A percentile compares a stretch with the other conserved stretches of the same genome.
These are phyloP conservation scores for Taphrina confusa DNA, from an alignment of 1,139 yeast genomes.

Conservation along the genomic window DNA sequence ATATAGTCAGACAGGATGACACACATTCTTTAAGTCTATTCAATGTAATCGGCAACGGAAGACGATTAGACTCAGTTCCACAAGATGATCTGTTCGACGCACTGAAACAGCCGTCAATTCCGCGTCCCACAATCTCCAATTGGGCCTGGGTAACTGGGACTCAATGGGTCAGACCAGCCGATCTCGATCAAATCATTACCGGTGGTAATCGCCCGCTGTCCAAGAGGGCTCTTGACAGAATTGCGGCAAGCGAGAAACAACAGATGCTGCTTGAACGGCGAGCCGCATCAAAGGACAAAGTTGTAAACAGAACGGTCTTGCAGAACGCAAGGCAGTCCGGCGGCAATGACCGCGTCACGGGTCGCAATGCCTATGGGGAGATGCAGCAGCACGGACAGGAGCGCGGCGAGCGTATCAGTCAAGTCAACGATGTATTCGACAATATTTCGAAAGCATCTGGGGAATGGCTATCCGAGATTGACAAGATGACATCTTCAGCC, in stretches of 20 bases:
- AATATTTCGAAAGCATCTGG: slow-evolving; percentile 45
- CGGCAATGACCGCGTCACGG: slow-evolving; percentile 40
- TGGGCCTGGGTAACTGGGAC: slow-evolving; percentile 87
- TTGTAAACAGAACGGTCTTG: slow-evolving; percentile 42
- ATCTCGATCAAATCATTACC: slow-evolving; percentile 51
- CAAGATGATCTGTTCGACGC: slow-evolving; percentile 48
- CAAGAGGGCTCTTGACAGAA: slow-evolving; percentile 43
- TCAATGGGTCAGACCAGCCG: slow-evolving; percentile 59
- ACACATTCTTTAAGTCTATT: slow-evolving; percentile 2
- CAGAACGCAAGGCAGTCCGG: slow-evolving; percentile 42
- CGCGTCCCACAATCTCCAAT: slow-evolving; percentile 76
- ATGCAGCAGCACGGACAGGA: slow-evolving; percentile 39
- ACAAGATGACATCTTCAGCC: slow-evolving; percentile 43
- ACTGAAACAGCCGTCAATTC: slow-evolving; percentile 53
- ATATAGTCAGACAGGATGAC: slow-evolving; percentile 7
- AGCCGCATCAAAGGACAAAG: slow-evolving; percentile 41
- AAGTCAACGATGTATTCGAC: slow-evolving; percentile 44
- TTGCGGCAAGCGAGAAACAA: slow-evolving; percentile 39
- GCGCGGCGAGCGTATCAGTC: slow-evolving; percentile 42
- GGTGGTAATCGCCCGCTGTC: slow-evolving; percentile 50
- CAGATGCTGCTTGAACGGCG: slow-evolving; percentile 38
- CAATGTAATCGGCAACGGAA: slow-evolving; percentile 6
- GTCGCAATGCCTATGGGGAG: slow-evolving; percentile 33
- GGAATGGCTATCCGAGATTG: slow-evolving; percentile 44
- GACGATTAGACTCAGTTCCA: background rate